phyloP scores from a whole-genome alignment of 805 yeast genomes.

The Metschnikowia baotianmanensis region DNA sequence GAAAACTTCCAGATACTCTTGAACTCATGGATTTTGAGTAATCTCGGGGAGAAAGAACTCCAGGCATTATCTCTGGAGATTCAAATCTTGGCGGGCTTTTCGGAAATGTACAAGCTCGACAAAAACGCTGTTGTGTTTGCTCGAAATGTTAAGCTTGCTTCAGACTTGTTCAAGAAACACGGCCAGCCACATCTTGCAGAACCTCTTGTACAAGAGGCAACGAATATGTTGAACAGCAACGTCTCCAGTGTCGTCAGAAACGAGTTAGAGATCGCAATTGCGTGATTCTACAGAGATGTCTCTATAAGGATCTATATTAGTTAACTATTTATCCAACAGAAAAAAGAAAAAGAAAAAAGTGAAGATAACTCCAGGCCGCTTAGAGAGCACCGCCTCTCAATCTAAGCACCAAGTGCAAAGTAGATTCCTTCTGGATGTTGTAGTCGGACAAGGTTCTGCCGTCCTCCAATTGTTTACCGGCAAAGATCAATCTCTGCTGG shows the following conservation, averaged over 20 bases:
- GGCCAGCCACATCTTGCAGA: constrained; percentile 15
- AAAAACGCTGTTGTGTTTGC: constrained; percentile 40
- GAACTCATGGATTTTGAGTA: constrained; percentile 2
- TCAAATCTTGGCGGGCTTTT: constrained; percentile 21
- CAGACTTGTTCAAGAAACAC: constrained; percentile 17
- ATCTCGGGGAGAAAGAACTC: constrained; percentile 1
- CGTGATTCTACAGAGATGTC: not conserved
- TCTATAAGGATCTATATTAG: constrained; percentile 1
- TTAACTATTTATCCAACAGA: not conserved
- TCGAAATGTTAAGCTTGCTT: constrained; percentile 26
- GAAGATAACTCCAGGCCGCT: constrained; percentile 20
- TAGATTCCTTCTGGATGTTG: constrained; percentile 48
- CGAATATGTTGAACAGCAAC: constrained; percentile 18
- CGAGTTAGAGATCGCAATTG: constrained; percentile 16
- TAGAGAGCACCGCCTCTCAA: constrained; percentile 54
- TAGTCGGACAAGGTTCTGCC: constrained; percentile 35
- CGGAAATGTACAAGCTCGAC: constrained; percentile 22
- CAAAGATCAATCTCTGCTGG: constrained; percentile 45
- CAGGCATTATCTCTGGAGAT: constrained; percentile 6
- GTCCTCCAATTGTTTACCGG: constrained; percentile 48
- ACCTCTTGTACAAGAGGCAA: constrained; percentile 16
- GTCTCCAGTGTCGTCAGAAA: constrained; percentile 20
- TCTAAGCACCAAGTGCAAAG: constrained; percentile 25
- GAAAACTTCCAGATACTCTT: constrained; percentile 33
- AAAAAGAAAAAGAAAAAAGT: not conserved